phyloP scores from a whole-genome alignment of 2,329 filamentous ascomycete genomes.

The Myriosclerotinia duriaeana region DNA sequence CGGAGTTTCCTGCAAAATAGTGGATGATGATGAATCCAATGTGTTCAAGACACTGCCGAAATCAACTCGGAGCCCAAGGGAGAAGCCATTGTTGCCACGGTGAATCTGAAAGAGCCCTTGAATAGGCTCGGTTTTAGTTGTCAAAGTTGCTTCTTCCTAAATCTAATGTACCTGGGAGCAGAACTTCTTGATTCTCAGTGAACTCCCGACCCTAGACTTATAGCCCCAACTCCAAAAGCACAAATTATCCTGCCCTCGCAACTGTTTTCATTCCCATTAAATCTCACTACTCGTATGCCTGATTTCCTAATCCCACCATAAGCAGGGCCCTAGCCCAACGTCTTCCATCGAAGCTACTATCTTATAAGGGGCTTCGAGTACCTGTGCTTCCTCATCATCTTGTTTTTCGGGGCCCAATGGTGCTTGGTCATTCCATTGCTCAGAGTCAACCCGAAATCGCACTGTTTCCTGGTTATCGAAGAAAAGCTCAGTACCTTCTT shows the following conservation, averaged over 20 bases:
- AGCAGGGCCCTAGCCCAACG: constrained; percentile 59
- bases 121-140: not conserved
- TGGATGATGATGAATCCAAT: no score
- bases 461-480: constrained; percentile 91
- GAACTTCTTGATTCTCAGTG: not conserved
- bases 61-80: no score
- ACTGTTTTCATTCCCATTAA: not conserved
- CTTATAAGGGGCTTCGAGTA: constrained; percentile 65
- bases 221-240: constrained; percentile 14
- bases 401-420: constrained; percentile 66
- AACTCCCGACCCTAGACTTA: constrained; percentile 18
- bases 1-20: not conserved
- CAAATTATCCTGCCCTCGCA: not conserved
- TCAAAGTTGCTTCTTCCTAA: not conserved
- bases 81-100: not conserved
- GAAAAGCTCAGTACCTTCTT: constrained; percentile 70
- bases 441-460: constrained; percentile 78
- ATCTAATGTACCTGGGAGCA: constrained; percentile 7
- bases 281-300: constrained; percentile 28
- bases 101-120: not conserved
- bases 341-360: constrained; percentile 65
- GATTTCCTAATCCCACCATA: constrained; percentile 58
- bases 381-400: constrained; percentile 48
- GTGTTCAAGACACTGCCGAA: no score
- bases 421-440: constrained; percentile 89